Conservation (phyloP, 495 filamentous ascomycete genomes). For the Lentithecium fluviatile region DNA sequence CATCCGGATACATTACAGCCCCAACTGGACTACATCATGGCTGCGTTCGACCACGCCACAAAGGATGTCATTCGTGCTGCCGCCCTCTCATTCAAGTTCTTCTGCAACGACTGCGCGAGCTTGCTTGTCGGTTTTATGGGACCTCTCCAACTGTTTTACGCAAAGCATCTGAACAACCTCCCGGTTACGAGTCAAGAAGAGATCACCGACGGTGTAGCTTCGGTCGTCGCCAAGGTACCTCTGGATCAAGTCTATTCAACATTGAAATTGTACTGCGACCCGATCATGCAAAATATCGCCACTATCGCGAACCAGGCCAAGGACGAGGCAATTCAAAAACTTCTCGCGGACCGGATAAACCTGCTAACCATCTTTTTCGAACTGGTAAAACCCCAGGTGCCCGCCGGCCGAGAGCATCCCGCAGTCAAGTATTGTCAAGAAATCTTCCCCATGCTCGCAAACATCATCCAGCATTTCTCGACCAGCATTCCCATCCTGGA, state of each 20-base stretch:
- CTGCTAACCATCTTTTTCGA: conserved; percentile 88
- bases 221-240: conserved; percentile 84
- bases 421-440: conserved; percentile 95
- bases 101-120: conserved; percentile 89
- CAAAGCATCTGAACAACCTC: conserved; percentile 79
- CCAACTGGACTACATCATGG: conserved; percentile 91
- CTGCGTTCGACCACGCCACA: conserved; percentile 79
- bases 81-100: conserved; percentile 92
- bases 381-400: conserved; percentile 73
- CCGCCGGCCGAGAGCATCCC: conserved; percentile 72
- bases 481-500: conserved; percentile 85
- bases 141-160: conserved; percentile 88
- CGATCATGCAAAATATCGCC: conserved; percentile 83
- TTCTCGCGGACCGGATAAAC: conserved; percentile 88
- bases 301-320: conserved; percentile 78
- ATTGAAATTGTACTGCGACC: conserved; percentile 91
- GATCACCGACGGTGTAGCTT: conserved; percentile 89
- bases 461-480: conserved; percentile 81
- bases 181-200: conserved; percentile 88
- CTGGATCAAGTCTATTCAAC: conserved; percentile 72
- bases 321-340: conserved; percentile 74
- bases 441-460: conserved; percentile 80
- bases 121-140: conserved; percentile 74
- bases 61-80: conserved; percentile 87
- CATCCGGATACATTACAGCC: conserved; percentile 88